These are phyloP conservation scores for Chaetomidium leptoderma DNA, from an alignment of 495 filamentous ascomycete species.

Conservation along the genomic window DNA sequence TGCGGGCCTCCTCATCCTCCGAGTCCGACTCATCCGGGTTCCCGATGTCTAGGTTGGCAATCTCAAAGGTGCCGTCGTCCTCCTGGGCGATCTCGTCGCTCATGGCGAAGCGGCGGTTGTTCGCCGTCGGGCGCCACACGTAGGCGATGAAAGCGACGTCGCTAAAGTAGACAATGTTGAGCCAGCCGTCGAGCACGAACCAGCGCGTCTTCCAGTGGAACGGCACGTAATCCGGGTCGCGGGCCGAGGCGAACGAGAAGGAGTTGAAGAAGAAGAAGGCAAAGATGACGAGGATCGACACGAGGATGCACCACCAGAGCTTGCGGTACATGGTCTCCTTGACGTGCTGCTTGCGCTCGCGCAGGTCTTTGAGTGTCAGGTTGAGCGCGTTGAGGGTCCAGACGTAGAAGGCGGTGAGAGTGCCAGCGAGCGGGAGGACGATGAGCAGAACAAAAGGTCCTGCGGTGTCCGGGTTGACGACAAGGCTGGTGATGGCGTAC, in stretches of 20 bases:
- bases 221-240: constrained; percentile 82
- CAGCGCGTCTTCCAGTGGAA: constrained; percentile 94
- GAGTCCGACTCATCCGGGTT: constrained; percentile 67
- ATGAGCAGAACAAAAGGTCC: constrained; percentile 90
- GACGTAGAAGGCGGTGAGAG: constrained; percentile 94
- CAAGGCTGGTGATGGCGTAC: constrained; percentile 84
- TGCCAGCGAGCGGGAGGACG: constrained; percentile 86
- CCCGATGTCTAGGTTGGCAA: constrained; percentile 72
- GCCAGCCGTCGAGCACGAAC: constrained; percentile 97
- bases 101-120: constrained; percentile 98
- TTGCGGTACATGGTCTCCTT: constrained; percentile 97
- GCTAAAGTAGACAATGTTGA: constrained; percentile 91
- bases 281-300: constrained; percentile 90
- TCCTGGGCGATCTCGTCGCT: constrained; percentile 98
- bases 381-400: constrained; percentile 98
- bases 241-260: constrained; percentile 80
- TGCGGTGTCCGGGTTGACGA: constrained; percentile 76
- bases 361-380: constrained; percentile 88
- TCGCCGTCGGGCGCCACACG: constrained; percentile 91
- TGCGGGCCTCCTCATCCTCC: constrained; percentile 47
- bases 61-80: constrained; percentile 93
- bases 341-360: constrained; percentile 86
- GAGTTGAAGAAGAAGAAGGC: constrained; percentile 95
- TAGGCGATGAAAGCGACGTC: constrained; percentile 94
- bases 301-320: constrained; percentile 96